Percentiles rank a stretch among this genome's conserved stretches.
Evolutionary conservation across 495 filamentous ascomycete genomes (phyloP).

Genomic region (Podospora pseudoanserina): DNA sequence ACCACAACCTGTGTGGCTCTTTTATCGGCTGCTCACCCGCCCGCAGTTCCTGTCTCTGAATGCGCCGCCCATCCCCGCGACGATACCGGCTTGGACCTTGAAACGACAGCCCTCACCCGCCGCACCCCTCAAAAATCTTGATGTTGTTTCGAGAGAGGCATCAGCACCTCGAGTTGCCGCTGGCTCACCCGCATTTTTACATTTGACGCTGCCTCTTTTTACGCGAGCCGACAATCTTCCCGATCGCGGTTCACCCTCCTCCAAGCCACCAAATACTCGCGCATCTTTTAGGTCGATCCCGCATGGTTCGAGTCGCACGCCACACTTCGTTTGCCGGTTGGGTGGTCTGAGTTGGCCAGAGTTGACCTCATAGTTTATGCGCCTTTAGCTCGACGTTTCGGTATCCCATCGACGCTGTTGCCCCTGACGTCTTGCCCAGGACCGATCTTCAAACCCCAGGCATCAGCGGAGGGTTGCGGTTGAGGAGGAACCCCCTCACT

Average conservation of each 20-base stretch:
- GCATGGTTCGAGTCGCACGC: slow-evolving; percentile 26
- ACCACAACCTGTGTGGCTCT: not conserved
- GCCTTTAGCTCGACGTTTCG: slow-evolving; percentile 12
- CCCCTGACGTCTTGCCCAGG: slow-evolving; percentile 25
- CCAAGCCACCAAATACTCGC: slow-evolving; percentile 4
- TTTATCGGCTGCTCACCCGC: not conserved
- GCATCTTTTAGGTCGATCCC: slow-evolving; percentile 22
- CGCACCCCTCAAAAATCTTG: slow-evolving; percentile 14
- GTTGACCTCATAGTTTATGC: slow-evolving; percentile 41
- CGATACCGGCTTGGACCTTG: slow-evolving; percentile 28
- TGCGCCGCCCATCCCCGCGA: slow-evolving; percentile 20
- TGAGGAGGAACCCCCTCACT: slow-evolving; percentile 5
- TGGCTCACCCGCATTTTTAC: slow-evolving; percentile 23
- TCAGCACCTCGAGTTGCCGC: slow-evolving; percentile 13
- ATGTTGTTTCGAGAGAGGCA: slow-evolving; percentile 22
- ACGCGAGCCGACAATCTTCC: slow-evolving; percentile 1
- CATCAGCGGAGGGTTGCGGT: not conserved
- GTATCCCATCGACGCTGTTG: slow-evolving; percentile 9
- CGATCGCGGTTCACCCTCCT: not conserved
- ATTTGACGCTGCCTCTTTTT: not conserved
- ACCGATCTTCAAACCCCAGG: not conserved
- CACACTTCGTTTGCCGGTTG: slow-evolving; percentile 15
- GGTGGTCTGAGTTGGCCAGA: slow-evolving; percentile 14
- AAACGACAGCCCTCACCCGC: slow-evolving; percentile 21
- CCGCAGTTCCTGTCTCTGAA: slow-evolving; percentile 14